These are phyloP conservation scores for Colletotrichum sp. DNA, from an alignment of 2,329 filamentous ascomycete genomes.

Conservation along the genomic window DNA sequence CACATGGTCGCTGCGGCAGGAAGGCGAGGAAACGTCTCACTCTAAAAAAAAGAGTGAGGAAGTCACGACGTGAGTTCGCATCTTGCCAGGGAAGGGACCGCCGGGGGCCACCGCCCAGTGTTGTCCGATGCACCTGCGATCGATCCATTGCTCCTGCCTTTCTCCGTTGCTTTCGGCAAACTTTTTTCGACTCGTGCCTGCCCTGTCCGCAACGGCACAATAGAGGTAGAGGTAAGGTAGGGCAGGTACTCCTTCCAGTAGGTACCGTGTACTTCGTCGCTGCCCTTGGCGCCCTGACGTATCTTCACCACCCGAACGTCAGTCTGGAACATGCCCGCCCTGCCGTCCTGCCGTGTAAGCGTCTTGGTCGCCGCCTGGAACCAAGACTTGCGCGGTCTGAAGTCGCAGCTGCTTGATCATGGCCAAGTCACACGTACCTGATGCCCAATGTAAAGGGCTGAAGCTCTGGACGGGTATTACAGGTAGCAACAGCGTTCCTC, in stretches of 20 bases:
- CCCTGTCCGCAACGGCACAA: not conserved
- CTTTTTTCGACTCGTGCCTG: not conserved
- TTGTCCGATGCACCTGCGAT: not conserved
- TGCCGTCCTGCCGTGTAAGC: not conserved
- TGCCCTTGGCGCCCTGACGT: not conserved
- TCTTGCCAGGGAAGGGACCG: not conserved
- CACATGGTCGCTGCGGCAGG: not conserved
- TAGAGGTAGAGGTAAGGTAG: not conserved
- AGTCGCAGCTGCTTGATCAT: not conserved
- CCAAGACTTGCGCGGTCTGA: not conserved
- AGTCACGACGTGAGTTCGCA: not conserved
- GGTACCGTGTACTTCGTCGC: not conserved
- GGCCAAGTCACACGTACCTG: conserved; percentile 3
- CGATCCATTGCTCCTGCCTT: not conserved
- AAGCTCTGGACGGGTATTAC: not conserved
- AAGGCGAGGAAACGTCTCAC: not conserved
- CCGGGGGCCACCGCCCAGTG: not conserved
- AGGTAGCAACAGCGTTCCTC: not conserved
- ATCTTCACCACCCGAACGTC: not conserved
- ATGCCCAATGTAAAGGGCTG: not conserved
- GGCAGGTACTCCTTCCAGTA: not conserved
- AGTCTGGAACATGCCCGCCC: not conserved
- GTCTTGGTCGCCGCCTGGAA: not conserved
- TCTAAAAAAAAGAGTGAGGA: not conserved
- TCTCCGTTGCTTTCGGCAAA: not conserved